Evolutionary conservation across 176 grass and related monocot genomes (phyloP).

Genomic region (Dactylis glomerata): DNA sequence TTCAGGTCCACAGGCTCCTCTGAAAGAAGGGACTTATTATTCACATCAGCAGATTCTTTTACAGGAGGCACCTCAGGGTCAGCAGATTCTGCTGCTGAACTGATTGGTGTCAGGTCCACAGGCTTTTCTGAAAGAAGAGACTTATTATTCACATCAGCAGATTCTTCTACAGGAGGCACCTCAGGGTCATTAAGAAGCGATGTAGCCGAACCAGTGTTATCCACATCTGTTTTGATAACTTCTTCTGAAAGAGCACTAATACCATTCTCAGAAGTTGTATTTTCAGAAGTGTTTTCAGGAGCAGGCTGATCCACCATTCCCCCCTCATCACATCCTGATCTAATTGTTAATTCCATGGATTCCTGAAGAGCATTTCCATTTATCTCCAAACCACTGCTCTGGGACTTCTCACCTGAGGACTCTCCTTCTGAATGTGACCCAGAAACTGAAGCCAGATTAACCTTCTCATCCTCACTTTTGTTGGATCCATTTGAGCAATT

Average conservation of each 20-base stretch:
- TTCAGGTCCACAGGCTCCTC: conserved; percentile 55
- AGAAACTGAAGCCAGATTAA: conserved; percentile 45
- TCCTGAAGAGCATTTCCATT: conserved; percentile 33
- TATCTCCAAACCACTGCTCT: conserved; percentile 42
- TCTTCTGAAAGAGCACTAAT: conserved; percentile 23
- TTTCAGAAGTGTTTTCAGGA: conserved; percentile 16
- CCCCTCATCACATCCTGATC: conserved; percentile 37
- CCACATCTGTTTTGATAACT: conserved; percentile 24
- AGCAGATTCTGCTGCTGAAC: conserved; percentile 54
- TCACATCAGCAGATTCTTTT: conserved; percentile 24
- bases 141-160: neutral
- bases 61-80: neutral
- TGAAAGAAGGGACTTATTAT: neutral
- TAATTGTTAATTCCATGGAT: conserved; percentile 1
- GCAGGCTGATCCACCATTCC: conserved; percentile 18
- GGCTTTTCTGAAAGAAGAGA: conserved; percentile 32
- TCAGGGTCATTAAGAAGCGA: conserved; percentile 18
- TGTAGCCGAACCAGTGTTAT: conserved; percentile 20
- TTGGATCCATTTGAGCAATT: conserved; percentile 54
- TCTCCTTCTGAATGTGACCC: conserved; percentile 57
- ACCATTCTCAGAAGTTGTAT: conserved; percentile 29
- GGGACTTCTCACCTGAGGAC: conserved; percentile 50
- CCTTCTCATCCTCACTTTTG: conserved; percentile 40
- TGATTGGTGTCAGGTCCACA: conserved; percentile 55
- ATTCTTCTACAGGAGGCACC: conserved; percentile 11